phyloP scores from a whole-genome alignment of 345 rosid species.

The Citrus cavaleriei region DNA sequence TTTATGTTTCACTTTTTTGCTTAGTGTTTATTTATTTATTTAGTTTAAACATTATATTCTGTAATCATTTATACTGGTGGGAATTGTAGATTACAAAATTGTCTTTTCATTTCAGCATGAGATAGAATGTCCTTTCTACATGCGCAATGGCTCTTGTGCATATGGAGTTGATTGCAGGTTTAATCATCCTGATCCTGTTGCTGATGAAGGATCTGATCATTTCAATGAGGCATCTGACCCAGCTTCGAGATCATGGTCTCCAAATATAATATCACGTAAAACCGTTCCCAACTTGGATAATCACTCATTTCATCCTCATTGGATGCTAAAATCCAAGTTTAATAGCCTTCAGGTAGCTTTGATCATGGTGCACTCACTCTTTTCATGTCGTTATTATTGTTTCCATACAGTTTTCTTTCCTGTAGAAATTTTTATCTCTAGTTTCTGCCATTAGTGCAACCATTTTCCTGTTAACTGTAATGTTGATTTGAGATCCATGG shows the following conservation, averaged over 20 bases:
- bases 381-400: not conserved
- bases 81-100: not conserved
- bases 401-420: not conserved
- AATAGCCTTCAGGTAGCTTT: constrained; percentile 11
- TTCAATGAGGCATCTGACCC: not conserved
- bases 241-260: not conserved
- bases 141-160: constrained; percentile 56
- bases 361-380: not conserved
- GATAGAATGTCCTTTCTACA: constrained; percentile 50
- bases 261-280: not conserved
- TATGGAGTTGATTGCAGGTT: constrained; percentile 48
- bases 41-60: not conserved
- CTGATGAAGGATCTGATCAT: constrained; percentile 30
- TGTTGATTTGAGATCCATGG: not conserved
- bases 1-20: not conserved
- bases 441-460: not conserved
- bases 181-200: constrained; percentile 58
- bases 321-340: constrained; percentile 7
- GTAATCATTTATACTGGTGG: not conserved
- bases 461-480: not conserved
- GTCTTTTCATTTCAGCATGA: constrained; percentile 32
- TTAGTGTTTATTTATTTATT: not conserved
- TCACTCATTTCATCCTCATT: constrained; percentile 1
- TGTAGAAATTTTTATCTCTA: not conserved
- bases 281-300: constrained; percentile 13